phyloP scores from a whole-genome alignment of 768 basidiomycete genomes.

The Trametes gibbosa region DNA sequence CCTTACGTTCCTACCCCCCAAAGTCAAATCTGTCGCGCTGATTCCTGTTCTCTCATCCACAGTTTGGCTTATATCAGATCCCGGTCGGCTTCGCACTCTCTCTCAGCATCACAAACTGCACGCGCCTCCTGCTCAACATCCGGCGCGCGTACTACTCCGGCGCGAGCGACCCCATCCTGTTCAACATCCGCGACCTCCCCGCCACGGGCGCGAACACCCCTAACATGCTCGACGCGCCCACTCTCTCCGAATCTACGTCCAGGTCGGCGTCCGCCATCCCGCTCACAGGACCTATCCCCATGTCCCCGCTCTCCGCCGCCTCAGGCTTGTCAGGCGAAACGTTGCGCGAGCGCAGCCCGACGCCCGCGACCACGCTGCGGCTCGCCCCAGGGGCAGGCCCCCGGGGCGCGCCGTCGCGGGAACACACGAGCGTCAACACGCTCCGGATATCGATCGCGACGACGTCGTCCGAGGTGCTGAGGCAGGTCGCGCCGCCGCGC shows the following conservation, averaged over 20 bases:
- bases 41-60: neutral
- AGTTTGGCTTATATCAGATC: conserved; percentile 29
- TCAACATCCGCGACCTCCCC: conserved; percentile 13
- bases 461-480: neutral
- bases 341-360: neutral
- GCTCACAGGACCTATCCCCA: neutral
- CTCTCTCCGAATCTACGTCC: neutral
- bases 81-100: conserved; percentile 30
- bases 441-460: conserved; percentile 5
- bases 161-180: conserved; percentile 11
- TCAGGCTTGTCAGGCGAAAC: neutral
- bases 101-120: conserved; percentile 31
- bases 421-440: neutral
- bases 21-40: neutral
- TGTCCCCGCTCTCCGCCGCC: neutral
- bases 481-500: neutral
- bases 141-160: conserved; percentile 31
- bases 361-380: conserved; percentile 1
- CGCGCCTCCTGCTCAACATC: conserved; percentile 32
- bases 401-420: too few relatives aligned
- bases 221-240: conserved; percentile 8
- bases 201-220: conserved; percentile 13
- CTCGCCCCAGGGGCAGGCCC: neutral
- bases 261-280: neutral
- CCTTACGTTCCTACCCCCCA: neutral